Base-by-base conservation (phyloP, 1,284 basidiomycete genomes). In the Fomitopsis pinicola region DNA sequence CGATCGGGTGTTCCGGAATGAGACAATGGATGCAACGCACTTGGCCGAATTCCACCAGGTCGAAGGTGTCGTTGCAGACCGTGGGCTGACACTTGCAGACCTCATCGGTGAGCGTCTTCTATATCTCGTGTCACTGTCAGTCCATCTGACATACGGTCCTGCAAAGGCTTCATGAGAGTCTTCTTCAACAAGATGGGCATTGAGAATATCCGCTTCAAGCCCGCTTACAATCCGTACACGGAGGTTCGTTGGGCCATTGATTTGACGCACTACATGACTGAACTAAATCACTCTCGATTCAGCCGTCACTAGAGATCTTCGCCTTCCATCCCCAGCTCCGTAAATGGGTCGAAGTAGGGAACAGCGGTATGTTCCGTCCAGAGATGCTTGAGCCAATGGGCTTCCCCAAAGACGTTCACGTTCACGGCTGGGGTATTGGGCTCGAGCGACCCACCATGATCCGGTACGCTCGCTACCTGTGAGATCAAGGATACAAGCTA, bases 331-430 rank as follows among this genome's bases (percentile, higher is more conserved):
- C 95, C 54, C 88, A 91, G 69, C 83, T 99, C 50, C 83, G 91
- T 72, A 94, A 95, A 73, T 99, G 97, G 96, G 97, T 99, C 54
- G 97, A 99, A 72, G 88, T 93, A 22, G 91, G 91, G 26, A 93
- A 97, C 79, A 97, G 94, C 69, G 97, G 97, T 52, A 97, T 99
- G 92, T 99, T 99, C 89, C 86, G 97, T 42, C 97, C 97, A 2
- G 97, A 99, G 75, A 99, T 99, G 97, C 82, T 99, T 54, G 94
- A 95, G 72, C 95, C 97, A 9, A 99, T 99, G 96, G 97, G 97
- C 46, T 89, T 99, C 72, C 97, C 97, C 2, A 94, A 95, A 67
- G 95, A 96, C 68, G 95, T 99, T 10, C 90, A 96, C 57, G 97
- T 98, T 3, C 91, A 97, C 66, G 97, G 97, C 19, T 99, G 97